Conservation (phyloP, 2,329 filamentous ascomycete species). For the Calonectria pseudoturangicola region DNA sequence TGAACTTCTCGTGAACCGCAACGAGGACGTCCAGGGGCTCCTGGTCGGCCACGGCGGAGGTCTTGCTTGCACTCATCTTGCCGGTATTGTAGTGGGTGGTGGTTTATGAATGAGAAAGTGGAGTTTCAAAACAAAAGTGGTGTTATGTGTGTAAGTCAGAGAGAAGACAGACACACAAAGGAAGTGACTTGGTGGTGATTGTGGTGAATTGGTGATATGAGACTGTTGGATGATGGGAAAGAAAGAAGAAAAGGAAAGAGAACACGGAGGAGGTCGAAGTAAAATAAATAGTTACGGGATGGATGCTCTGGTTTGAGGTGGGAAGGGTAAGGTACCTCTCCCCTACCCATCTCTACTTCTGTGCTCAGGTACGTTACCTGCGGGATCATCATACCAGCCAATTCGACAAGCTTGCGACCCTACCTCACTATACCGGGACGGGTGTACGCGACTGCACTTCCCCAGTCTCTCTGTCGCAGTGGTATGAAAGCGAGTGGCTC, state of each 20-base stretch:
- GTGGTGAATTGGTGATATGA: slow-evolving; percentile 50
- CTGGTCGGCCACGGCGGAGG: slow-evolving; percentile 73
- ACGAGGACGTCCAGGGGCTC: slow-evolving; percentile 77
- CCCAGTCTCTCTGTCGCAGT: slow-evolving; percentile 26
- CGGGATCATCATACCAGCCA: slow-evolving; percentile 29
- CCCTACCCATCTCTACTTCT: slow-evolving; percentile 30
- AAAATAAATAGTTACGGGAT: slow-evolving; percentile 41
- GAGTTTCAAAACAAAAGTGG: slow-evolving; percentile 38
- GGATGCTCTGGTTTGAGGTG: slow-evolving; percentile 38
- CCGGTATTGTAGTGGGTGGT: slow-evolving; percentile 54
- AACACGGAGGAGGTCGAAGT: slow-evolving; percentile 50
- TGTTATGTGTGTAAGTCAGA: slow-evolving; percentile 36
- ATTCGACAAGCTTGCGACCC: slow-evolving; percentile 31
- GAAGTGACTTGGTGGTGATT: slow-evolving; percentile 42
- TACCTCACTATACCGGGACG: slow-evolving; percentile 25
- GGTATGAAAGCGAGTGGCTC: slow-evolving; percentile 42
- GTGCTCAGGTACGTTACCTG: slow-evolving; percentile 33
- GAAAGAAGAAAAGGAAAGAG: slow-evolving; percentile 50
- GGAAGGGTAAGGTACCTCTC: slow-evolving; percentile 34
- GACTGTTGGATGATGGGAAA: slow-evolving; percentile 47
- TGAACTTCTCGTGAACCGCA: slow-evolving; percentile 76
- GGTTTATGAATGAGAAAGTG: slow-evolving; percentile 50
- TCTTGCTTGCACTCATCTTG: slow-evolving; percentile 76
- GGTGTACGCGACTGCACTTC: slow-evolving; percentile 25
- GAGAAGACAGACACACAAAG: slow-evolving; percentile 42